A percentile compares a stretch with the other conserved stretches of the same genome.
Conservation (phyloP, 495 filamentous ascomycete species). For the Penicillium crystallinum region DNA sequence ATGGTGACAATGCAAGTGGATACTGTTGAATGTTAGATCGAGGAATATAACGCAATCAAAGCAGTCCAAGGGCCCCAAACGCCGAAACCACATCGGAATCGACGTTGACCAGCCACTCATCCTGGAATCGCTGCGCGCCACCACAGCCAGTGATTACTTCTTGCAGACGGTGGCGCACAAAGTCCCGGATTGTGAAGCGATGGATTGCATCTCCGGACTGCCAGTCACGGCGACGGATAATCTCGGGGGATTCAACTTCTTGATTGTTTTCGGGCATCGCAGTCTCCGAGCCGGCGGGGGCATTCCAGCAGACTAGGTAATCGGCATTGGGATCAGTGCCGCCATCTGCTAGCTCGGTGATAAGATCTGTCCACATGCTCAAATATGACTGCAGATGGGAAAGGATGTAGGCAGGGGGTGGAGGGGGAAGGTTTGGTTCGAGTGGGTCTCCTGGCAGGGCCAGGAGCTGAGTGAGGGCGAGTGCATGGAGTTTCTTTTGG, state of each 20-base stretch:
- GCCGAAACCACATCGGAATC: constrained; percentile 70
- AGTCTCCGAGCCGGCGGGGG: constrained; percentile 22
- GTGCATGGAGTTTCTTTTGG: constrained; percentile 72
- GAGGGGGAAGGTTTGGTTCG: constrained; percentile 21
- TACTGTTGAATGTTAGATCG: background rate
- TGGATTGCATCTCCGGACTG: constrained; percentile 64
- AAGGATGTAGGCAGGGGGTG: constrained; percentile 49
- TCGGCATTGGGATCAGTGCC: constrained; percentile 38
- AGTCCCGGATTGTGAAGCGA: constrained; percentile 61
- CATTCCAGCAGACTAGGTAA: constrained; percentile 52
- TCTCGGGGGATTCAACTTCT: constrained; percentile 59
- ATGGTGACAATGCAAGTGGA: background rate
- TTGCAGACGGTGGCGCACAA: constrained; percentile 63
- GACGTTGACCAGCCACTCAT: constrained; percentile 80
- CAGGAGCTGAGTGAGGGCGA: constrained; percentile 77
- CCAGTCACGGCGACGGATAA: constrained; percentile 52
- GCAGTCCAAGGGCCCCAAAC: constrained; percentile 55
- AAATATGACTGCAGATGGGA: constrained; percentile 59
- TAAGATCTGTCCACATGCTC: constrained; percentile 64
- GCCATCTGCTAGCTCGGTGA: constrained; percentile 54
- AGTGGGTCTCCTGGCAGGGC: constrained; percentile 53
- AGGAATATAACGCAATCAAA: constrained; percentile 20
- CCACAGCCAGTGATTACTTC: constrained; percentile 61
- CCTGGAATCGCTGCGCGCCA: constrained; percentile 66
- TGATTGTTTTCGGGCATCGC: constrained; percentile 27